Percentiles rank a stretch among this genome's conserved stretches.
These are phyloP conservation scores for Melaleuca quinquenervia DNA, from an alignment of 345 rosid species.

Conservation along the genomic window DNA sequence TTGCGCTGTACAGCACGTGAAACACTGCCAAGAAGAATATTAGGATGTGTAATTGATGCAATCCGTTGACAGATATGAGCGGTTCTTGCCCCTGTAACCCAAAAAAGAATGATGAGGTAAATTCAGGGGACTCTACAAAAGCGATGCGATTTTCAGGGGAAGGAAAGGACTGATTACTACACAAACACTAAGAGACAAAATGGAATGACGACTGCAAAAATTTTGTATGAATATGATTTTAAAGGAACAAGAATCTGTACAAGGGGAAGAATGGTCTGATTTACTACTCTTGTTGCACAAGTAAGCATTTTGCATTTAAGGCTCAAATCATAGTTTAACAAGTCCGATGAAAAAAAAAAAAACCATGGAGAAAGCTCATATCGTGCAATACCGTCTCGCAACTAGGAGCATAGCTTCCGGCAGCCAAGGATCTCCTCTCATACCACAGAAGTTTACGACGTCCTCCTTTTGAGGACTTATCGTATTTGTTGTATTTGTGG, in stretches of 20 bases:
- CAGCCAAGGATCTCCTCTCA: slow-evolving; percentile 37
- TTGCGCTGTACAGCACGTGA: slow-evolving; percentile 65
- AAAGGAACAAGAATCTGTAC: not conserved
- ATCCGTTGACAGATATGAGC: slow-evolving; percentile 57
- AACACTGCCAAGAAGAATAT: slow-evolving; percentile 87
- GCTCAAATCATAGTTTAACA: not conserved
- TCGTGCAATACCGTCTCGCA: slow-evolving; percentile 43
- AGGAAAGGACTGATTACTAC: not conserved
- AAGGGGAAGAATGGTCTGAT: not conserved
- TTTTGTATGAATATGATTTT: not conserved
- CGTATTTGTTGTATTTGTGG: not conserved
- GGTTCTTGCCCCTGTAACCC: slow-evolving; percentile 50
- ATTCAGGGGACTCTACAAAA: not conserved
- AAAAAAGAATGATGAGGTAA: not conserved
- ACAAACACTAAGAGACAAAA: not conserved
- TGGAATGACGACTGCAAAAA: not conserved
- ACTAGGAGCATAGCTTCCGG: slow-evolving; percentile 9
- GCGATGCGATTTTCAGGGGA: not conserved
- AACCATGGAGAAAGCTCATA: not conserved
- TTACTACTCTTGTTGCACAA: not conserved
- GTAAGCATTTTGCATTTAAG: not conserved
- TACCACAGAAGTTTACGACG: slow-evolving; percentile 55
- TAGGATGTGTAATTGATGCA: slow-evolving; percentile 84
- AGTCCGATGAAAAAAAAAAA: not conserved
- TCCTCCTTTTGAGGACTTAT: not conserved